phyloP scores from a whole-genome alignment of 495 filamentous ascomycete species.

The Aspergillus wentii region DNA sequence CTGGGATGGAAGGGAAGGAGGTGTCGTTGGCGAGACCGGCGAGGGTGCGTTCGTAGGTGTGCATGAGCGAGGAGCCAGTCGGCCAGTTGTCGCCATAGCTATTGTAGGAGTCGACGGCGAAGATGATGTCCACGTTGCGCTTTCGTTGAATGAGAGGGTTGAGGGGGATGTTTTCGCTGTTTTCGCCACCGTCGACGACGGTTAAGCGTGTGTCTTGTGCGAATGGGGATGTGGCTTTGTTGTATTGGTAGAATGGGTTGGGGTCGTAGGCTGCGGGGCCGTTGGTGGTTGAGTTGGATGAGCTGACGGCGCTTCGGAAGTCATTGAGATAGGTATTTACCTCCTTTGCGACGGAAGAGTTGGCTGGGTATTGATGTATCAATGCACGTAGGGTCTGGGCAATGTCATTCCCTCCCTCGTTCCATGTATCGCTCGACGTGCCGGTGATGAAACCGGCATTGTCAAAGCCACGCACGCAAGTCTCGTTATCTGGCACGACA shows the following conservation, averaged over 20 bases:
- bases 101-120: constrained; percentile 73
- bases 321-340: constrained; percentile 34
- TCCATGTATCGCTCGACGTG: constrained; percentile 23
- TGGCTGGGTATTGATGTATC: too few relatives aligned
- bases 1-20: constrained; percentile 68
- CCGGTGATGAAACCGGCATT: constrained; percentile 48
- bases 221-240: constrained; percentile 52
- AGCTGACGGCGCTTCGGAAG: constrained; percentile 47
- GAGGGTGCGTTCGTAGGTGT: constrained; percentile 64
- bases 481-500: constrained; percentile 11
- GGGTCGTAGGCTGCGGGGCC: constrained; percentile 73
- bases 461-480: constrained; percentile 42
- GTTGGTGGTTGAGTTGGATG: constrained; percentile 42
- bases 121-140: constrained; percentile 74
- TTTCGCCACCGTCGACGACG: constrained; percentile 78
- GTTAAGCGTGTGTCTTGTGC: constrained; percentile 51
- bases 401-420: constrained; percentile 3
- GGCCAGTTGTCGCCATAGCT: constrained; percentile 63
- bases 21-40: constrained; percentile 62
- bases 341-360: neutral
- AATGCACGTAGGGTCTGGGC: too few relatives aligned
- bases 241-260: constrained; percentile 73
- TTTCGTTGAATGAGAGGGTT: constrained; percentile 67
- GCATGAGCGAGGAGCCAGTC: constrained; percentile 71
- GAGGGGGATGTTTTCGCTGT: constrained; percentile 75